Percentiles rank a stretch among this genome's conserved stretches.
phyloP scores from a whole-genome alignment of 1,139 yeast species.

The Suhomyces choctaworum region DNA sequence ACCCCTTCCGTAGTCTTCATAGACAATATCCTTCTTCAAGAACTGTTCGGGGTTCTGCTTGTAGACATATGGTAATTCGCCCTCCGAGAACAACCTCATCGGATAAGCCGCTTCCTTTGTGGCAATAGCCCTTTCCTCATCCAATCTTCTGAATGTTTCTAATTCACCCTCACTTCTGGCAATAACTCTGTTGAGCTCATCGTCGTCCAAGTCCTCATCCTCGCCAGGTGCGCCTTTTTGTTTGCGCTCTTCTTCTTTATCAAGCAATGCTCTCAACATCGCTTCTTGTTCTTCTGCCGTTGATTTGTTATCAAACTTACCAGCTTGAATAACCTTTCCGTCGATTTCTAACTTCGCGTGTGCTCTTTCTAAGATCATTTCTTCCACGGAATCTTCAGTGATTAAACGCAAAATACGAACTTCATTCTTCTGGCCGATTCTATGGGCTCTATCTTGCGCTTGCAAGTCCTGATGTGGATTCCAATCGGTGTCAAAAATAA shows the following conservation, averaged over 20 bases:
- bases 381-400: constrained; percentile 82
- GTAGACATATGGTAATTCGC: constrained; percentile 69
- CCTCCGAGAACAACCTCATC: constrained; percentile 54
- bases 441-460: constrained; percentile 88
- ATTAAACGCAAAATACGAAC: constrained; percentile 78
- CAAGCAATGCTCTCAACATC: constrained; percentile 64
- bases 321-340: constrained; percentile 87
- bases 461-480: constrained; percentile 92
- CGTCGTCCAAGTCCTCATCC: constrained; percentile 67
- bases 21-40: constrained; percentile 41
- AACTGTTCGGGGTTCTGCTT: constrained; percentile 50
- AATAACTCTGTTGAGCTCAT: constrained; percentile 68
- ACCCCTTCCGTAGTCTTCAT: constrained; percentile 59
- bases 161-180: constrained; percentile 68
- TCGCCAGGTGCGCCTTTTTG: constrained; percentile 41
- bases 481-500: constrained; percentile 88
- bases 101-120: constrained; percentile 47
- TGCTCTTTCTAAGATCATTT: constrained; percentile 78
- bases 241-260: constrained; percentile 65
- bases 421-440: constrained; percentile 87
- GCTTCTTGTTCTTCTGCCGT: constrained; percentile 85
- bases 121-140: constrained; percentile 49
- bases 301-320: constrained; percentile 80
- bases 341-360: constrained; percentile 82
- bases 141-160: constrained; percentile 53